These are phyloP conservation scores for Massariosphaeria phaeospora DNA, from an alignment of 495 filamentous ascomycete species.

Conservation along the genomic window DNA sequence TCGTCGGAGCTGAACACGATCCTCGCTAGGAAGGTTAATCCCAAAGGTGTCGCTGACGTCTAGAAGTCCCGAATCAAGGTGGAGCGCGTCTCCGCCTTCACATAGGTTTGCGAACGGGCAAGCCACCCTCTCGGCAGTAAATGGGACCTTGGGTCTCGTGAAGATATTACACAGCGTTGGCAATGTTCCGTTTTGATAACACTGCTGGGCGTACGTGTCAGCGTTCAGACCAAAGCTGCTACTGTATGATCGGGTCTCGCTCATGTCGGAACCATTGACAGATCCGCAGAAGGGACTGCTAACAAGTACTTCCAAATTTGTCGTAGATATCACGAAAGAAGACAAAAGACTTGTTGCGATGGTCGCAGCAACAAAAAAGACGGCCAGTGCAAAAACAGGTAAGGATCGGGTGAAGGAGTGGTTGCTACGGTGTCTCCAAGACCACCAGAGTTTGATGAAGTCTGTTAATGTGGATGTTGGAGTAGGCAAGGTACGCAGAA, in stretches of 20 bases:
- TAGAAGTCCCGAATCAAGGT: constrained; percentile 10
- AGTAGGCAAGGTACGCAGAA: constrained; percentile 9
- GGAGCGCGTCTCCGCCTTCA: not conserved
- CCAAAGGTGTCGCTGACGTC: constrained; percentile 9
- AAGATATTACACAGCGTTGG: not conserved
- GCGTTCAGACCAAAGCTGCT: too few relatives aligned
- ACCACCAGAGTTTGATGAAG: constrained; percentile 5
- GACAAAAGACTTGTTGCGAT: not conserved
- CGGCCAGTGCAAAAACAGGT: not conserved
- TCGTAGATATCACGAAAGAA: constrained; percentile 2
- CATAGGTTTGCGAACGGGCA: constrained; percentile 7
- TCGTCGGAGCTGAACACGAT: constrained; percentile 4
- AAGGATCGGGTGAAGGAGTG: not conserved
- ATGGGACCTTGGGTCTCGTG: not conserved
- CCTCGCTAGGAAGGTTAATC: constrained; percentile 1
- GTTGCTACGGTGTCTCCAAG: not conserved
- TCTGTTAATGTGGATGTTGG: not conserved
- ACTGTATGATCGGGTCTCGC: too few relatives aligned
- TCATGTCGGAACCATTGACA: constrained; percentile 4
- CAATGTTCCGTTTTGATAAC: constrained; percentile 2
- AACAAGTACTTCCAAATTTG: constrained; percentile 4
- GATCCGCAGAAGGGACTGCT: constrained; percentile 5
- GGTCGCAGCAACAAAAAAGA: not conserved
- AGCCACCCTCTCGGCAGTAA: not conserved
- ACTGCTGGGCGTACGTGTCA: not conserved